Evolutionary conservation across 805 yeast genomes (phyloP), one percentile per base, ranked within the genome.

Genomic region (Candida parachauliodes): DNA sequence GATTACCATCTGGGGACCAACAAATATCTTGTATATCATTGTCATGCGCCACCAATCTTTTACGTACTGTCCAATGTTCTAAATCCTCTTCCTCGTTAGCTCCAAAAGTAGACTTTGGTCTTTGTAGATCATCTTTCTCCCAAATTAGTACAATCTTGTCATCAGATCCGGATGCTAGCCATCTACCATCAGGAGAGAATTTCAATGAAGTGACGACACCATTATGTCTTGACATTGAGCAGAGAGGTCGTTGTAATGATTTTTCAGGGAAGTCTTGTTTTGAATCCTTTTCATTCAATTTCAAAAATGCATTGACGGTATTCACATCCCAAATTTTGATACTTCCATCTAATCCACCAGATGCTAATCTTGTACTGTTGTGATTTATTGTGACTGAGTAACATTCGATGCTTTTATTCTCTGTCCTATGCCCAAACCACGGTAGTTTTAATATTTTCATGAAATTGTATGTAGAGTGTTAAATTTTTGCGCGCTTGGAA

Each of bases 1-100:
- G 77, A 25, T 87, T 77, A 3, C 95, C 84, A 55, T 91, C 98
- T 0, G 98, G 97, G 1, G 96, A 85, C 98, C 98, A 93, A 29
- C 96, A 94, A 48, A 93, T 81, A 60, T 93, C 98, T 58, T 93
- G 98, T 35, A 93, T 86, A 65, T 93, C 99, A 55, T 91, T 93
- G 46, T 93, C 98, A 59, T 93, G 99, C 1, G 97, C 98, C 14
- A 88, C 96, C 11, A 88, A 72, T 51, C 98, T 74, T 51, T 87
- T 87, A 14, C 96, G 67, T 1, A 91, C 97, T 1, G 91, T 81
- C 98, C 98, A 91, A 50, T 86, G 95, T 59, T 91, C 98, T 39
- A 77, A 53, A 49, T 88, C 96, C 5, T 45, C 41, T 1, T 70
- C 68, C 10, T 11, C 8, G 37, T 79, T 73, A 22, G 77, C 74